Percentiles rank a stretch among this genome's conserved stretches.
Conservation (phyloP, 2,329 filamentous ascomycete genomes). For the Trichoderma polysporum region DNA sequence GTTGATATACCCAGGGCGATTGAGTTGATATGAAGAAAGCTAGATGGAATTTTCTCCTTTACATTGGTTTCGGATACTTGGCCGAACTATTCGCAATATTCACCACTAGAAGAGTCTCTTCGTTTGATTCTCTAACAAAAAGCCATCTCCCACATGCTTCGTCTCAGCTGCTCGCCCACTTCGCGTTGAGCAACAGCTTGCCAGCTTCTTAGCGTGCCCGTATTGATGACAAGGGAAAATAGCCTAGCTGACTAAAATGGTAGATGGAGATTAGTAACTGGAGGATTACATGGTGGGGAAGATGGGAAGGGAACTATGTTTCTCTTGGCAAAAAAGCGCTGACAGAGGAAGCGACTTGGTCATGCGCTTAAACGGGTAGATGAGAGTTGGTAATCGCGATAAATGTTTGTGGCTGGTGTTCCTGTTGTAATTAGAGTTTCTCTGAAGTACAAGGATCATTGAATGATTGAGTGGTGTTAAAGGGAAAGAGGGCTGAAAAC, state of each 20-base stretch:
- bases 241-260: background rate
- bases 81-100: background rate
- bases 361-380: background rate
- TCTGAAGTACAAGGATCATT: background rate
- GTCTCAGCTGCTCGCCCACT: background rate
- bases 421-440: background rate
- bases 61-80: background rate
- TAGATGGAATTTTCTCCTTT: background rate
- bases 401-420: background rate
- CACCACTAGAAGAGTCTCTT: background rate
- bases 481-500: background rate
- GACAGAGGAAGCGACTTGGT: background rate
- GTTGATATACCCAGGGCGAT: slow-evolving; percentile 12
- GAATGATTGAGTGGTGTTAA: background rate
- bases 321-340: background rate
- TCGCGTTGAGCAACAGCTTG: background rate
- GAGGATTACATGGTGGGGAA: background rate
- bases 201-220: background rate
- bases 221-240: background rate
- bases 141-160: background rate
- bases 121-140: background rate
- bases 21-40: background rate
- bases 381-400: too few relatives aligned
- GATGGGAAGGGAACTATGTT: background rate
- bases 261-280: background rate